Evolutionary conservation across 1,284 basidiomycete genomes (phyloP), one percentile per base, ranked within the genome.

Genomic region (Fomitiporia mediterranea): DNA sequence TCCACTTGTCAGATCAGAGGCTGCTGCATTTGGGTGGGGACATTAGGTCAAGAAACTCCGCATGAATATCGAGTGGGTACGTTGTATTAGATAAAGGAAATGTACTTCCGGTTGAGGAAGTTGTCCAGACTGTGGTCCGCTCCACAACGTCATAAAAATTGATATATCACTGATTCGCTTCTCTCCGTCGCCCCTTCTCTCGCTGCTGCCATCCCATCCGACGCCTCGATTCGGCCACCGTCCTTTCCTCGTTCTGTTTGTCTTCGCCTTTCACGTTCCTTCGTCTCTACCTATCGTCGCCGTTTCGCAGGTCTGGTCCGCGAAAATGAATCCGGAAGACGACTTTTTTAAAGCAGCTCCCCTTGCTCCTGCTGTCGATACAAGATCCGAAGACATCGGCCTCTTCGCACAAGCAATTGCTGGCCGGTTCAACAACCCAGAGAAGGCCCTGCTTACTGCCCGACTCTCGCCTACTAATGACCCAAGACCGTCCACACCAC

Each of bases 331-430:
- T 43, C 17, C 40, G 28, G 59, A 60, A 53, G 62, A 60, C 48
- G 55, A 44, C 37, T 64, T 64, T 51, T 64, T 64, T 48, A 54
- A 59, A 9, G 49, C 57, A 9, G 56, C 56, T 1, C 51, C 55
- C 48, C 52, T 51, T 34, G 35, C 23, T 15, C 32, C 58, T 15
- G 37, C 47, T 52, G 17, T 48, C 54, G 28, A 49, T 48, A 6
- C 51, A 19, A 48, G 49, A 28, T 51, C 51, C 13, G 48, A 58
- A 25, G 47, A 52, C 53, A 49, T 59, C 39, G 64, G 65, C 56
- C 53, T 56, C 30, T 66, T 66, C 49, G 65, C 65, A 4, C 61
- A 65, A 53, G 65, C 64, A 39, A 62, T 65, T 21, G 63, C 63
- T 2, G 47, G 57, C 23, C 55, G 64, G 1, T 66, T 65, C 44